Evolutionary conservation across 768 basidiomycete species (phyloP), one percentile per base, ranked within the genome.

Genomic region (Rhizopogon rudus): DNA sequence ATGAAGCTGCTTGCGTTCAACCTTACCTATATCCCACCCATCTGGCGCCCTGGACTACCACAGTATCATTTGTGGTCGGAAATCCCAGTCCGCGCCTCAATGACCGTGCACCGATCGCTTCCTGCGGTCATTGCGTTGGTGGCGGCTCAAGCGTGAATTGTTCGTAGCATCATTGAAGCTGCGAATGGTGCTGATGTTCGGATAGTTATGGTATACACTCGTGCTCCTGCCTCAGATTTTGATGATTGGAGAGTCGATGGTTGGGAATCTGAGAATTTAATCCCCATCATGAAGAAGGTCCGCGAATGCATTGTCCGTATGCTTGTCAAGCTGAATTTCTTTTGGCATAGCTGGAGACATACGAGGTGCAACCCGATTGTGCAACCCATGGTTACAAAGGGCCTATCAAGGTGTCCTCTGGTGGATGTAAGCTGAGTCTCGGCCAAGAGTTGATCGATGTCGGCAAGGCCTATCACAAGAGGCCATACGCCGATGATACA

Each of bases 141-240:
- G 67, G 67, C n/a, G 61, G 83, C 42, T 63, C 62, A 6, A 53
- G 37, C 50, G 74, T 86, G 22, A 86, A 86, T 59, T 82, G 83
- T 82, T 51, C 40, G 75, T 57, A 7, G 9, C 39, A 58, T 51
- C 45, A 39, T n/a, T 62, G 56, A 51, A 25, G 35, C 13, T 20
- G 55, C 6, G 53, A 31, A n/a, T 25, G 25, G 2, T 10, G 59
- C 25, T 51, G 60, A 2, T 37, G 56, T 5, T 51, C 57, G 0
- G 22, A 51, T 37, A 67, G 74, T 69, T 57, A 71, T 74, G 61
- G 79, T 83, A 76, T 86, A 84, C 61, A 81, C 77, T 1, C 77
- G 85, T 29, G 77, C 81, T 6, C 65, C 79, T 22, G 78, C 81
- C 2, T 84, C 83, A 0, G 84, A 86, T 61, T 84, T 81, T 53